Evolutionary conservation across 495 filamentous ascomycete genomes (phyloP).

Genomic region (Penicillium macrosclerotiorum): DNA sequence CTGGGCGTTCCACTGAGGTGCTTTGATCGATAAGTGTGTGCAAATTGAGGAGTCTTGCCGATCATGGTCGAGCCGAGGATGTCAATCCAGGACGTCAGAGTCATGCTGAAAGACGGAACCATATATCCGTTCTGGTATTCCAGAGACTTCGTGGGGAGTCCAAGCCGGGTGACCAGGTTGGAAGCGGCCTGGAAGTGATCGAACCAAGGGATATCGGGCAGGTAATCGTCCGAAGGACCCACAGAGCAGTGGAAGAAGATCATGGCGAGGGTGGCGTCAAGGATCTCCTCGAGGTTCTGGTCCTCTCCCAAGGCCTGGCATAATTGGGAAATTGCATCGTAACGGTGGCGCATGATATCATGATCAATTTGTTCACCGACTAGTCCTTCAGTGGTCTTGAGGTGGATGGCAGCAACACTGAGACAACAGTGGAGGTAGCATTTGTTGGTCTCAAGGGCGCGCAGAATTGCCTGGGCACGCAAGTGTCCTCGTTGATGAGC

Average conservation of each 20-base stretch:
- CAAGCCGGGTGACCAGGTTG: conserved; percentile 77
- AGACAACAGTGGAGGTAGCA: conserved; percentile 94
- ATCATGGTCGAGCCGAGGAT: conserved; percentile 94
- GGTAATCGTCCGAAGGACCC: conserved; percentile 75
- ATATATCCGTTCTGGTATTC: conserved; percentile 54
- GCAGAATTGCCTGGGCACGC: conserved; percentile 76
- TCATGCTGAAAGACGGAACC: conserved; percentile 92
- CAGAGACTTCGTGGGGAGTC: too few relatives aligned
- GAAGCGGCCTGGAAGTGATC: conserved; percentile 92
- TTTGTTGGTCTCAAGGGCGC: conserved; percentile 83
- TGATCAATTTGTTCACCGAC: conserved; percentile 76
- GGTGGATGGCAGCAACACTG: conserved; percentile 92
- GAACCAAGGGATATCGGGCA: conserved; percentile 95
- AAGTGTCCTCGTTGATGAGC: conserved; percentile 78
- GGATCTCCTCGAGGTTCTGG: conserved; percentile 77
- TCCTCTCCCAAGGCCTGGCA: conserved; percentile 81
- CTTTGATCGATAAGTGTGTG: conserved; percentile 89
- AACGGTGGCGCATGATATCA: conserved; percentile 92
- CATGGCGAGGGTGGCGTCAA: conserved; percentile 93
- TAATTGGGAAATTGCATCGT: conserved; percentile 79
- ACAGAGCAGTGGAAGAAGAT: conserved; percentile 97
- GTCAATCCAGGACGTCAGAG: conserved; percentile 92
- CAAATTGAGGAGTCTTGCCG: conserved; percentile 79
- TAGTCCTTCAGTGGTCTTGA: conserved; percentile 71
- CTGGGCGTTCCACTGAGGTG: conserved; percentile 69